A percentile compares a stretch with the other conserved stretches of the same genome.
Conservation (phyloP, 345 rosid species). For the Pistacia vera region DNA sequence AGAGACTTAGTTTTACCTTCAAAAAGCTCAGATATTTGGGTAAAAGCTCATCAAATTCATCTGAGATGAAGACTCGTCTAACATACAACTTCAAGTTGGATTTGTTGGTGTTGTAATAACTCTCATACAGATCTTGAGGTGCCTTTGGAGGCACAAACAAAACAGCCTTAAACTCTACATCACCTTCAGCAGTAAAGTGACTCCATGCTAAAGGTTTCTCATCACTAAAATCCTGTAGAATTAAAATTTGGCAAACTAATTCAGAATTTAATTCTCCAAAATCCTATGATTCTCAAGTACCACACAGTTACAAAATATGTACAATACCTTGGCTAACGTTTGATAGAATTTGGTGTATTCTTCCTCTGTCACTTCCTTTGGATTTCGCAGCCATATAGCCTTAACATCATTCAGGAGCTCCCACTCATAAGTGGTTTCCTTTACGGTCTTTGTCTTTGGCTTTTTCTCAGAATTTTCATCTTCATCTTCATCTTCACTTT, state of each 20-base stretch:
- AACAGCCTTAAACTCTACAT: conserved; percentile 94
- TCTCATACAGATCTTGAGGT: conserved; percentile 88
- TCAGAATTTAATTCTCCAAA: conserved; percentile 7
- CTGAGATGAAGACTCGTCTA: conserved; percentile 94
- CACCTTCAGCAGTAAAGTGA: conserved; percentile 95
- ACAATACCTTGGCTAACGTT: conserved; percentile 78
- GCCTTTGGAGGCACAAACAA: conserved; percentile 97
- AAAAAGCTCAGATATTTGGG: conserved; percentile 93
- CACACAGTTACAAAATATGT: background rate
- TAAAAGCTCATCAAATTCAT: conserved; percentile 95
- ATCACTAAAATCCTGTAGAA: conserved; percentile 71
- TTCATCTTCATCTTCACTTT: conserved; percentile 53
- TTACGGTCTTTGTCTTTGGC: conserved; percentile 76
- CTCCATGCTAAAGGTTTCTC: conserved; percentile 95
- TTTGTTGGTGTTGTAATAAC: conserved; percentile 85
- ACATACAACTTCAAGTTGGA: conserved; percentile 94
- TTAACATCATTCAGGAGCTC: conserved; percentile 94
- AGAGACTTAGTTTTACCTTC: conserved; percentile 47
- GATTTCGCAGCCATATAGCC: conserved; percentile 97
- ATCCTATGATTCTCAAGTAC: background rate
- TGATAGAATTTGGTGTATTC: conserved; percentile 92
- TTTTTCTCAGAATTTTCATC: conserved; percentile 78
- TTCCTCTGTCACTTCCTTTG: conserved; percentile 93
- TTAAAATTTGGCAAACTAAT: conserved; percentile 11
- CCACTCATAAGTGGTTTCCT: conserved; percentile 88